Evolutionary conservation across 148 eudicot species (phyloP), one percentile per base, ranked within the genome.

Genomic region (Nepenthes gracilis): DNA sequence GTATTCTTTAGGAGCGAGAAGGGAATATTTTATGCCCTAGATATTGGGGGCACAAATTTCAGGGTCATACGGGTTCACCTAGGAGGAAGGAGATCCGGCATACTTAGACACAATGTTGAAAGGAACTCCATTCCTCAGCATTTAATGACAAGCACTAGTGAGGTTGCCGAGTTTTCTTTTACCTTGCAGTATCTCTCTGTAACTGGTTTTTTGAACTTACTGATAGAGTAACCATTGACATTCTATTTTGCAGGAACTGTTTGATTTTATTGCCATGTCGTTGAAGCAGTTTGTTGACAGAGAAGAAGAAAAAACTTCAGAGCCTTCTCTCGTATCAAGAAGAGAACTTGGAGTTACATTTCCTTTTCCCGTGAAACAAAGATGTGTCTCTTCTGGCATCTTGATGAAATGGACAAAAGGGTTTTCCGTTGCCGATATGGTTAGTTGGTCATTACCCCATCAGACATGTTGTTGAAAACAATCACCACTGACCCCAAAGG

Each of bases 391-490:
- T 35, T 85, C 98, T 1, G 98, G 98, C 50, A 71, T 68, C 57
- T 66, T 92, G 54, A 80, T 85, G 47, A 88, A 79, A 70, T 92
- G 94, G 98, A 85, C 96, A 2, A 92, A 92, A 70, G 96, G 87
- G 49, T 92, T 92, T 77, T 61, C 84, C 36, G 77, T 92, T 58
- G 43, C 59, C 23, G 96, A 92, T 79, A 84, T 79, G 98, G 98
- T 92, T 63, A 75, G 93, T 85, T 40, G 45, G 23, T 23, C 23
- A 0, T 23, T 23, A 23, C 23, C 23, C 23, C 23, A 23, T 23
- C 23, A 23, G 23, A 23, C 23, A 23, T 23, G 23, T 23, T 23
- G 23, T 23, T 23, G 23, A 23, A 23, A 23, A 23, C 23, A 23
- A 23, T 23, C 23, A 23, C 23, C 0, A 23, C 23, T 23, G 23